Conservation (phyloP, 2,329 filamentous ascomycete genomes). For the Pseudogymnoascus verrucosus region DNA sequence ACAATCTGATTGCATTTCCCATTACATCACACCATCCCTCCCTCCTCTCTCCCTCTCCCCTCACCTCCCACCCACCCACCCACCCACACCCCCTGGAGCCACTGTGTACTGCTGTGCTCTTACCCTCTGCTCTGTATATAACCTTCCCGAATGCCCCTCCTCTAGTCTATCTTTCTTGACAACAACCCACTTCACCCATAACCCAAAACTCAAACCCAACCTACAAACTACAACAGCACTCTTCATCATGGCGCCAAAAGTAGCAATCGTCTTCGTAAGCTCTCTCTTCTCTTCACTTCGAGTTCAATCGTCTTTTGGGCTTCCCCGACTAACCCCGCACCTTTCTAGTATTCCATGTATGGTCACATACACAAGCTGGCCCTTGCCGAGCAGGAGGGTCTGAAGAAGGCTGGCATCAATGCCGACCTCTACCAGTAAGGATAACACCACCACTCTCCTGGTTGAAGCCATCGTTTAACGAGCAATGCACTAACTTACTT, state of each 20-base stretch:
- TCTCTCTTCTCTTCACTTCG: slow-evolving; percentile 11
- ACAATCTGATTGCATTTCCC: background rate
- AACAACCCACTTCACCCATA: background rate
- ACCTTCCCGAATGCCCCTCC: background rate
- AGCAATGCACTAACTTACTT: background rate
- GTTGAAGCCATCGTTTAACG: slow-evolving; percentile 13
- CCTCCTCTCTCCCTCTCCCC: background rate
- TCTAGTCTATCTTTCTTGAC: background rate
- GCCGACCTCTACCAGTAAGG: slow-evolving; percentile 75
- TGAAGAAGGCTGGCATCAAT: slow-evolving; percentile 75
- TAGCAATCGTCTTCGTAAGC: slow-evolving; percentile 83
- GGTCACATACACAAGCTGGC: slow-evolving; percentile 81
- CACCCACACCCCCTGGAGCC: background rate
- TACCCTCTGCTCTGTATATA: background rate
- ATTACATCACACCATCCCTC: background rate
- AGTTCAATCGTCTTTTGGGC: background rate
- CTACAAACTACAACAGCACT: background rate
- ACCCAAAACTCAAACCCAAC: background rate
- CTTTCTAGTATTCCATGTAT: slow-evolving; percentile 76
- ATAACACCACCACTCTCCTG: slow-evolving; percentile 2
- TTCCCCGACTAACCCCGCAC: background rate
- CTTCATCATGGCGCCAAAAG: slow-evolving; percentile 69
- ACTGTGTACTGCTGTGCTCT: background rate
- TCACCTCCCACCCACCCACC: background rate
- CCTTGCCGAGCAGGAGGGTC: slow-evolving; percentile 83